These are phyloP conservation scores for Lasiodiplodia citricola DNA, from an alignment of 2,329 filamentous ascomycete species.

Conservation along the genomic window DNA sequence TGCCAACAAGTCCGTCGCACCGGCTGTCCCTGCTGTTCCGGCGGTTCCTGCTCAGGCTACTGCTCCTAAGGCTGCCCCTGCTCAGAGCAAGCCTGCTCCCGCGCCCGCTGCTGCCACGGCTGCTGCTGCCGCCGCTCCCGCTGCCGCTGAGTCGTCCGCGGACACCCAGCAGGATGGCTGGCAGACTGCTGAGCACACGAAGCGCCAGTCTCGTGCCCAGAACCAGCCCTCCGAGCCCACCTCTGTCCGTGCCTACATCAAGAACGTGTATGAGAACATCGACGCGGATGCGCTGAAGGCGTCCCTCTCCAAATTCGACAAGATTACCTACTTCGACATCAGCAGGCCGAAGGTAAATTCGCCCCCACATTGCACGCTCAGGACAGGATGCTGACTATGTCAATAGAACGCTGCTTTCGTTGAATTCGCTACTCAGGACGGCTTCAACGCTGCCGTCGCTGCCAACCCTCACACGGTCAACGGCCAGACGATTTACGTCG, in stretches of 20 bases:
- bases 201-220: conserved; percentile 79
- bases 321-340: conserved; percentile 68
- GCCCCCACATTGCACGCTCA: no score
- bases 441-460: conserved; percentile 80
- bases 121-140: conserved; percentile 37
- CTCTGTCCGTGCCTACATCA: conserved; percentile 85
- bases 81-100: conserved; percentile 28
- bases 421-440: conserved; percentile 82
- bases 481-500: conserved; percentile 81
- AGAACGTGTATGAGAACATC: conserved; percentile 92
- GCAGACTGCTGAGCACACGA: conserved; percentile 87
- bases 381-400: conserved; percentile 29
- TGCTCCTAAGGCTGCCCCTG: conserved; percentile 38
- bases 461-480: conserved; percentile 87
- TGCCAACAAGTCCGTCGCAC: conserved; percentile 51
- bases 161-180: conserved; percentile 65
- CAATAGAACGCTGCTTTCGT: conserved; percentile 92
- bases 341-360: conserved; percentile 73
- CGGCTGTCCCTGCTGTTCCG: conserved; percentile 44
- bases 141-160: conserved; percentile 37
- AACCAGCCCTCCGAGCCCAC: conserved; percentile 73
- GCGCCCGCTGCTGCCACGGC: conserved; percentile 35
- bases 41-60: conserved; percentile 42
- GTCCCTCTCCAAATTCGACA: conserved; percentile 71
- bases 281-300: conserved; percentile 73